Percentiles rank a stretch among this genome's conserved stretches.
Evolutionary conservation across 805 yeast species (phyloP).

Genomic region (Wickerhamiella sorbophila): DNA sequence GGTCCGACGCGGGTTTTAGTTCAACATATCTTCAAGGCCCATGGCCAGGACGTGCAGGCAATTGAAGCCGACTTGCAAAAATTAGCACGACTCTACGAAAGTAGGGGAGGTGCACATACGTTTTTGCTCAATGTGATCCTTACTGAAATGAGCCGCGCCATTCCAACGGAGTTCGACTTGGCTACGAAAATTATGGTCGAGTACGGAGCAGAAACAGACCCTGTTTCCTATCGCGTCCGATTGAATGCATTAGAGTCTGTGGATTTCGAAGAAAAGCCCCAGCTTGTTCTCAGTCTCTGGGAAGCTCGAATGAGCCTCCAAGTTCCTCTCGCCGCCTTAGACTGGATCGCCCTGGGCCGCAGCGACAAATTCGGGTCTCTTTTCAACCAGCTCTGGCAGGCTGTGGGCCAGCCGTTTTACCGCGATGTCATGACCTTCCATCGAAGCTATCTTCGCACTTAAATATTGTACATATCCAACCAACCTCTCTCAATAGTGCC

Average conservation of each 20-base stretch:
- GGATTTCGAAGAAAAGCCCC: slow-evolving; percentile 5
- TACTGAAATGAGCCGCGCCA: slow-evolving; percentile 9
- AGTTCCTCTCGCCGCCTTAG: slow-evolving; percentile 7
- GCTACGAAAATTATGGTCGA: slow-evolving; percentile 9
- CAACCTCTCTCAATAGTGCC: too few relatives aligned
- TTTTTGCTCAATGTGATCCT: slow-evolving; percentile 15
- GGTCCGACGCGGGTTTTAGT: slow-evolving; percentile 12
- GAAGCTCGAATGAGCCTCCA: slow-evolving; percentile 2
- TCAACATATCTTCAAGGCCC: slow-evolving; percentile 6
- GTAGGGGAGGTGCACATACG: slow-evolving; percentile 2
- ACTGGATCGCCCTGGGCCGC: slow-evolving; percentile 18
- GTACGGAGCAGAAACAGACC: slow-evolving; percentile 8
- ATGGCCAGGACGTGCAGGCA: neutral
- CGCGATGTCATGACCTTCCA: slow-evolving; percentile 7
- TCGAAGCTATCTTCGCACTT: neutral
- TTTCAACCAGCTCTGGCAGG: slow-evolving; percentile 9
- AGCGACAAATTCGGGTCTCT: slow-evolving; percentile 9
- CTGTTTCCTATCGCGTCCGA: slow-evolving; percentile 14
- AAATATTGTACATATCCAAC: too few relatives aligned
- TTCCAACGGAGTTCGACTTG: slow-evolving; percentile 9
- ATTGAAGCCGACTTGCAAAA: slow-evolving; percentile 4
- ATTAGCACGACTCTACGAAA: slow-evolving; percentile 9
- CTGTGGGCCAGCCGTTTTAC: slow-evolving; percentile 10
- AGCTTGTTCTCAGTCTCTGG: slow-evolving; percentile 10
- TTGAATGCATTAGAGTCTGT: slow-evolving; percentile 14